A percentile compares a stretch with the other conserved stretches of the same genome.
Conservation (phyloP, 164 flowering plant species). For the Liriodendron chinense region DNA sequence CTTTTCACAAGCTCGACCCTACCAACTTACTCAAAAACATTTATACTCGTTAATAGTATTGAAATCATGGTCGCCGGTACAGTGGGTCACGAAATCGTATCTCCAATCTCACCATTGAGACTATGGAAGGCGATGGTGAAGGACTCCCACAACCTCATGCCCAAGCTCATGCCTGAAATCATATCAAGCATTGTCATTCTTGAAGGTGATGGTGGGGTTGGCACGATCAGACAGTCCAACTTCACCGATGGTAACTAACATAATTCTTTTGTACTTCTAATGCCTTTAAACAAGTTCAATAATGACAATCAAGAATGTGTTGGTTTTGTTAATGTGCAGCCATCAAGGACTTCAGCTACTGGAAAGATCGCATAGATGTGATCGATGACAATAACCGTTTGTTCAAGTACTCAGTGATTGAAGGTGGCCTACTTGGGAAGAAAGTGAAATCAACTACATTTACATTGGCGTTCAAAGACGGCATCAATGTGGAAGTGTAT, state of each 20-base stretch:
- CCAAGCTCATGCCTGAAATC: conserved; percentile 7
- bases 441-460: conserved; percentile 1
- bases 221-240: background rate
- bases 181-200: background rate
- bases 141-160: conserved; percentile 6
- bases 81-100: background rate
- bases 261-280: background rate
- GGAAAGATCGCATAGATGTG: conserved; percentile 3
- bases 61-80: background rate
- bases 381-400: background rate
- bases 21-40: background rate
- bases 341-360: background rate
- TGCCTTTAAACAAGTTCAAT: background rate
- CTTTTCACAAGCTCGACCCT: background rate
- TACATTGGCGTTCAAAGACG: conserved; percentile 1
- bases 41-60: background rate
- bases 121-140: conserved; percentile 2
- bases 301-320: background rate
- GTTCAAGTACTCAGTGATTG: conserved; percentile 4
- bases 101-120: background rate
- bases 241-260: conserved; percentile 4
- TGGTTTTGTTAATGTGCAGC: background rate
- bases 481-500: background rate
- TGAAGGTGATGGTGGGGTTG: conserved; percentile 2
- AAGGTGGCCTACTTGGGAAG: conserved; percentile 9